Conservation (phyloP, 139 green algal species). For the Marvania coccoides region DNA sequence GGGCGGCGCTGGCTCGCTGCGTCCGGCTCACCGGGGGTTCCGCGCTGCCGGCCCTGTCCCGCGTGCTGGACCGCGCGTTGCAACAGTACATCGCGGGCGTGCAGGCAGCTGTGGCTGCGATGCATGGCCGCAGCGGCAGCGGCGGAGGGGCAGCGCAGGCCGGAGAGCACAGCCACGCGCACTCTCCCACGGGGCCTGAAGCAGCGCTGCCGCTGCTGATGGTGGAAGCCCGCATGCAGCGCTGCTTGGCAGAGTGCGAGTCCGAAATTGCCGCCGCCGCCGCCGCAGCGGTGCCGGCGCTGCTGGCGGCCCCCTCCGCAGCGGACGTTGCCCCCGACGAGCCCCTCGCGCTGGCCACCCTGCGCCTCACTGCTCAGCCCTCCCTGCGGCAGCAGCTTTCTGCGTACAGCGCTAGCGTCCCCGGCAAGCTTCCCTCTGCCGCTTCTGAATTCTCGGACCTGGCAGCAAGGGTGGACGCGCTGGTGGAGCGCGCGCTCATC, state of each 20-base stretch:
- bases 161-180: background rate
- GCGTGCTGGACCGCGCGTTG: slow-evolving; percentile 40
- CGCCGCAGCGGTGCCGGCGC: background rate
- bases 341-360: background rate
- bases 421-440: background rate
- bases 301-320: background rate
- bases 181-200: background rate
- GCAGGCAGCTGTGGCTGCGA: slow-evolving; percentile 6
- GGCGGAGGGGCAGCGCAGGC: slow-evolving; percentile 23
- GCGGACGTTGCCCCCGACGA: background rate
- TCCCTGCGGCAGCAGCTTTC: slow-evolving; percentile 14
- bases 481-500: background rate
- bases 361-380: slow-evolving; percentile 6
- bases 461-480: background rate
- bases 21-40: slow-evolving; percentile 46
- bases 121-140: background rate
- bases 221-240: slow-evolving; percentile 23
- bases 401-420: background rate
- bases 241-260: slow-evolving; percentile 26
- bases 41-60: slow-evolving; percentile 48
- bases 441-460: background rate
- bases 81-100: slow-evolving; percentile 27
- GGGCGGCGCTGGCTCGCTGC: slow-evolving; percentile 33
- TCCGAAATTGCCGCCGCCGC: slow-evolving; percentile 19
- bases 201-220: slow-evolving; percentile 45